These are phyloP conservation scores for Bisporella sp. DNA, from an alignment of 2,329 filamentous ascomycete species.

Conservation along the genomic window DNA sequence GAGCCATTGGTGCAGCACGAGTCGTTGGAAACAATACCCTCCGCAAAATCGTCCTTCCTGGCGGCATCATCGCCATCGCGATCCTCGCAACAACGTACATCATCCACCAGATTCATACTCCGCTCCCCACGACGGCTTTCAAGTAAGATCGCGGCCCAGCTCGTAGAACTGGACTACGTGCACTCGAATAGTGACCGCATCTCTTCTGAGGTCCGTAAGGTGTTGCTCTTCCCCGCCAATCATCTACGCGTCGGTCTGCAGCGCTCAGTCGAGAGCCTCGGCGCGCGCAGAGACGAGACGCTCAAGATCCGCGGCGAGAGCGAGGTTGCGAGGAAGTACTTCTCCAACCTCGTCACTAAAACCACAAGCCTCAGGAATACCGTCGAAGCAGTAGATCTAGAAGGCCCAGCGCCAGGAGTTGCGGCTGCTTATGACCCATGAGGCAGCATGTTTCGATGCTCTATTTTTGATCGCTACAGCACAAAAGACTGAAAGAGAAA, in stretches of 20 bases:
- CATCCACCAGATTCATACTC: conserved; percentile 76
- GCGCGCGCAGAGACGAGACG: conserved; percentile 72
- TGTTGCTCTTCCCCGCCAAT: conserved; percentile 80
- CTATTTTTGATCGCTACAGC: no score
- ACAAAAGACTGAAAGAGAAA: no score
- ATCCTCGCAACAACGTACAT: conserved; percentile 72
- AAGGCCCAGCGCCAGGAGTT: conserved; percentile 27
- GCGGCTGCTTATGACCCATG: conserved; percentile 22
- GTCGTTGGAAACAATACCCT: conserved; percentile 76
- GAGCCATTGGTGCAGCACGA: conserved; percentile 72
- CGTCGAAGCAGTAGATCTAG: conserved; percentile 28
- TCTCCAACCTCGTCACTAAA: conserved; percentile 72
- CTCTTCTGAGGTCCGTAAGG: conserved; percentile 76
- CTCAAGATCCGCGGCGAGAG: conserved; percentile 76
- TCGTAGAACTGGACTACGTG: conserved; percentile 82
- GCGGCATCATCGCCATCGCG: conserved; percentile 66
- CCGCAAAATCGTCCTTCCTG: conserved; percentile 72
- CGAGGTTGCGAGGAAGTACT: conserved; percentile 84
- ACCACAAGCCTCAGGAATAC: conserved; percentile 43
- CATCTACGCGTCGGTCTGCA: conserved; percentile 79
- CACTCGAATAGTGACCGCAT: conserved; percentile 84
- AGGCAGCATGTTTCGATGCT: no score
- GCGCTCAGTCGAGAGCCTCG: conserved; percentile 78
- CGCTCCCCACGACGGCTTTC: conserved; percentile 76
- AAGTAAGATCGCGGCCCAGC: conserved; percentile 74